phyloP scores from a whole-genome alignment of 176 grass and related monocot genomes.

The Oryza australiensis region DNA sequence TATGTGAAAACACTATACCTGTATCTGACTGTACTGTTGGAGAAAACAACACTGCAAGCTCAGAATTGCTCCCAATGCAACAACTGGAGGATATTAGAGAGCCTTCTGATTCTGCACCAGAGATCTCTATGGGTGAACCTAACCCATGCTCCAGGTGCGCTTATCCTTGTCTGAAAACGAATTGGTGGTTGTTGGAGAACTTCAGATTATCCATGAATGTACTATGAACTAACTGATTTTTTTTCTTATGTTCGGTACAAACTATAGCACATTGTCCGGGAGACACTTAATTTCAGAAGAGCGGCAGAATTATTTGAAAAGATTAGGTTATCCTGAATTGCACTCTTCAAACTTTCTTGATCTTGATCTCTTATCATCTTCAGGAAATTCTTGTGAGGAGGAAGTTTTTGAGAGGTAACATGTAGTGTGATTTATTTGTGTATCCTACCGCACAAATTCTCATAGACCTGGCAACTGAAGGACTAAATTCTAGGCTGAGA shows the following conservation, averaged over 20 bases:
- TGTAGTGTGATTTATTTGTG: constrained; percentile 8
- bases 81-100: constrained; percentile 54
- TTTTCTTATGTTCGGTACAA: constrained; percentile 40
- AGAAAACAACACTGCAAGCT: constrained; percentile 35
- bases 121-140: constrained; percentile 67
- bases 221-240: constrained; percentile 15
- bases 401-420: constrained; percentile 75
- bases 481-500: neutral
- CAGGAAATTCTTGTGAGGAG: constrained; percentile 85
- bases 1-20: constrained; percentile 58
- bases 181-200: constrained; percentile 4
- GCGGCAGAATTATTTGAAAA: constrained; percentile 52
- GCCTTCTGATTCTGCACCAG: constrained; percentile 80
- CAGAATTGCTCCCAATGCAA: constrained; percentile 56
- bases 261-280: constrained; percentile 43
- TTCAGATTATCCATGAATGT: neutral
- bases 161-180: neutral
- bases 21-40: constrained; percentile 45
- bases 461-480: neutral
- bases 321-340: constrained; percentile 60
- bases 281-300: constrained; percentile 64
- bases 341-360: constrained; percentile 94
- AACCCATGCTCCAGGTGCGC: constrained; percentile 59
- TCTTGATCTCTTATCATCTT: constrained; percentile 85
- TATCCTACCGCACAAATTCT: neutral